A percentile compares a stretch with the other conserved stretches of the same genome.
These are phyloP conservation scores for Vitellaria paradoxa DNA, from an alignment of 179 eudicot genomes.

Conservation along the genomic window DNA sequence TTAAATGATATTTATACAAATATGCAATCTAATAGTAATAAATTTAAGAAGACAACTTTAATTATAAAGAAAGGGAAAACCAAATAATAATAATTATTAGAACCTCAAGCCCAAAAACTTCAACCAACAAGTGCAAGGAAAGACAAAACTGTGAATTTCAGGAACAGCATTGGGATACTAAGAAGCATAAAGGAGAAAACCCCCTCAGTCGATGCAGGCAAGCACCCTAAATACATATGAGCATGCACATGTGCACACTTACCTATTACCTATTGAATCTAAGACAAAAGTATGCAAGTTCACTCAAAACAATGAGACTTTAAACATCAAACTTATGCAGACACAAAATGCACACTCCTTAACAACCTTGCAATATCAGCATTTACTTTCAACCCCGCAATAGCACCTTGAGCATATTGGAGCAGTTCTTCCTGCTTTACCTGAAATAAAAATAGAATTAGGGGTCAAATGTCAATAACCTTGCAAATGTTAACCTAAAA, in stretches of 20 bases:
- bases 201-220: neutral
- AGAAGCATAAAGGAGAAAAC: neutral
- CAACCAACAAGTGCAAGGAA: neutral
- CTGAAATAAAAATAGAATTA: conserved; percentile 28
- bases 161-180: neutral
- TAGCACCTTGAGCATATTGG: conserved; percentile 86
- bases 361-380: conserved; percentile 75
- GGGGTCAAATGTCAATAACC: conserved; percentile 8
- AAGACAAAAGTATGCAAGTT: neutral
- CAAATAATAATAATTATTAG: neutral
- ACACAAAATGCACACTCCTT: neutral
- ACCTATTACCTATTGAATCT: neutral
- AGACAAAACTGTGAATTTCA: neutral
- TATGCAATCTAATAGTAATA: too few relatives aligned
- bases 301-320: neutral
- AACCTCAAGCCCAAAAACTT: too few relatives aligned
- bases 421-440: conserved; percentile 90
- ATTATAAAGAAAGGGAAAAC: neutral
- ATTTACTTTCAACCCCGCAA: conserved; percentile 81
- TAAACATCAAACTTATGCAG: conserved; percentile 4
- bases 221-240: neutral
- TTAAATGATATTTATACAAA: too few relatives aligned
- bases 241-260: neutral
- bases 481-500: neutral
- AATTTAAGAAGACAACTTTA: neutral